These are phyloP conservation scores for Collybia sp. DNA, from an alignment of 768 basidiomycete species.

Conservation along the genomic window DNA sequence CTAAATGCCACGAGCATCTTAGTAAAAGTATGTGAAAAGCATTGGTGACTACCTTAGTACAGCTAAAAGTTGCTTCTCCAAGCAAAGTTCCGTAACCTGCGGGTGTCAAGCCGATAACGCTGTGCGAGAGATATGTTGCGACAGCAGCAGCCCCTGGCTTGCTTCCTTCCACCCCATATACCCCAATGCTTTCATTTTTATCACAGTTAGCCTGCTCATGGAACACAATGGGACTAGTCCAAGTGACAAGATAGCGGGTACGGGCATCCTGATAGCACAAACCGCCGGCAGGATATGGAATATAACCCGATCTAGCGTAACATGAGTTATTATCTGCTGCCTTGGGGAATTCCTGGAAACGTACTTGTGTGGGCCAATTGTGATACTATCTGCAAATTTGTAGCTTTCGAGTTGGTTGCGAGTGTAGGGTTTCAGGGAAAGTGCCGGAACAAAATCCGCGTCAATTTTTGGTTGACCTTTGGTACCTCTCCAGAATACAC, in stretches of 20 bases:
- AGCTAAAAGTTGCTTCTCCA: conserved; percentile 31
- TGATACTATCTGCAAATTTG: conserved; percentile 30
- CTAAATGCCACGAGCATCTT: conserved; percentile 11
- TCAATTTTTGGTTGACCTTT: conserved; percentile 5
- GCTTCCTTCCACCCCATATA: conserved; percentile 45
- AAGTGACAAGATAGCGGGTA: conserved; percentile 30
- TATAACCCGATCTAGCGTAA: conserved; percentile 21
- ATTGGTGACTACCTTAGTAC: conserved; percentile 21
- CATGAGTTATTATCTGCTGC: too few species aligned
- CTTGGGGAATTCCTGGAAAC: too few species aligned
- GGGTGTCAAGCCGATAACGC: conserved; percentile 33
- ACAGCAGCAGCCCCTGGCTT: conserved; percentile 42
- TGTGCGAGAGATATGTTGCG: conserved; percentile 30
- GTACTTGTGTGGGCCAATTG: conserved; percentile 35
- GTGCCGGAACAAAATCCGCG: conserved; percentile 17
- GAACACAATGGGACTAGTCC: conserved; percentile 25
- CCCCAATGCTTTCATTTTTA: conserved; percentile 27
- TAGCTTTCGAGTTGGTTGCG: conserved; percentile 22
- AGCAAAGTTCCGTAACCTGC: conserved; percentile 33
- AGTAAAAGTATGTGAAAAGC: not conserved
- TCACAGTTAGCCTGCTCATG: conserved; percentile 10
- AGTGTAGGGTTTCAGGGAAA: conserved; percentile 22
- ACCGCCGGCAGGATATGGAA: conserved; percentile 38
- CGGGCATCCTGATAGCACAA: conserved; percentile 35
- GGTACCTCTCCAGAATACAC: conserved; percentile 1